Conservation (phyloP, 176 grass and related monocot genomes). For the Bromus sterilis region DNA sequence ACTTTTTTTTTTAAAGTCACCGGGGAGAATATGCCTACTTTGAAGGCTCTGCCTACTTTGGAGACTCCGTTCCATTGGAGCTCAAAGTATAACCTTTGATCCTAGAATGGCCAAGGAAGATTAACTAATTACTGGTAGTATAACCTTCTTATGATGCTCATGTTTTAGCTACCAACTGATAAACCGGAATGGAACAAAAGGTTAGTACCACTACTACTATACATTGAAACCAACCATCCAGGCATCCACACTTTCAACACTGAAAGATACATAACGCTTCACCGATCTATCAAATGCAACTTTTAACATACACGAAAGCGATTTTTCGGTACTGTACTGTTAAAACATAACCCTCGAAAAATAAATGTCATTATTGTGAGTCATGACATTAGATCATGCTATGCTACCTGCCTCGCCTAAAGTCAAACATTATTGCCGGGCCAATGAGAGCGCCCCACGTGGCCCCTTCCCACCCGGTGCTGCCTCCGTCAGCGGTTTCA, state of each 20-base stretch:
- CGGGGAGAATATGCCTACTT: too few relatives aligned
- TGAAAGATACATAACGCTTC: neutral
- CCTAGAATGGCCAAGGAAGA: neutral
- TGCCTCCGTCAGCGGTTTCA: neutral
- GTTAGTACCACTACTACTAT: neutral
- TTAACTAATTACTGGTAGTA: neutral
- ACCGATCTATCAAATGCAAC: conserved; percentile 12
- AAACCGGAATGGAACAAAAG: neutral
- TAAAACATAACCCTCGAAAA: neutral
- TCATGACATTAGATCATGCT: conserved; percentile 2
- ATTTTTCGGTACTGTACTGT: neutral
- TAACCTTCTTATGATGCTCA: neutral
- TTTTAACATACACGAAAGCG: conserved; percentile 40
- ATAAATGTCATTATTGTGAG: conserved; percentile 13
- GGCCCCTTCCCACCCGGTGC: neutral
- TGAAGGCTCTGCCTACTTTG: too few relatives aligned
- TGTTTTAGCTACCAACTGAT: neutral
- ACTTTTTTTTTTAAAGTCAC: too few relatives aligned
- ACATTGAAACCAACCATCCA: neutral
- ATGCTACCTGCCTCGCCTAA: neutral
- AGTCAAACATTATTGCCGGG: neutral
- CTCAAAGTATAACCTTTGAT: too few relatives aligned
- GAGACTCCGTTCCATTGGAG: neutral
- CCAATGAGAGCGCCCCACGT: neutral
- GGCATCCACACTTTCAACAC: neutral